These are phyloP conservation scores for Dictyostelium firmibasis DNA, from an alignment of 78 protist species.

Conservation along the genomic window DNA sequence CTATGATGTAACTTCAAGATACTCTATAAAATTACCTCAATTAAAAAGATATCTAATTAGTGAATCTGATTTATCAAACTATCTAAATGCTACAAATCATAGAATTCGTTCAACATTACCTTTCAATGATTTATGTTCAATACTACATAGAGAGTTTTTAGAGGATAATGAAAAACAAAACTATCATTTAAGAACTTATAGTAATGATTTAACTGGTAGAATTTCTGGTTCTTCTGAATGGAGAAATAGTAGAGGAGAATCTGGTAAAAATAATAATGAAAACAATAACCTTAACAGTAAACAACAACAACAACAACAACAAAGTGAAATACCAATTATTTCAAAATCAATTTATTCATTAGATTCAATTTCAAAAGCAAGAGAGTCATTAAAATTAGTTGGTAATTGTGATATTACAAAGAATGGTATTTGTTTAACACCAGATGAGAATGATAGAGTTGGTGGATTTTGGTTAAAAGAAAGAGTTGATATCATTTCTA, in stretches of 20 bases:
- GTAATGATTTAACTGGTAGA: background rate
- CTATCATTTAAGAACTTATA: background rate
- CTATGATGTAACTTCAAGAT: conserved; percentile 75
- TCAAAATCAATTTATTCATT: background rate
- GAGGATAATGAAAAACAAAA: background rate
- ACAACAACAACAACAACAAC: background rate
- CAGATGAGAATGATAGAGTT: conserved; percentile 28
- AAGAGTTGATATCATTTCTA: background rate
- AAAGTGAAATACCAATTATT: conserved; percentile 8
- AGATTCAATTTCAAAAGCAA: background rate
- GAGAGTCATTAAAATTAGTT: background rate
- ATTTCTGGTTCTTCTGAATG: conserved; percentile 49
- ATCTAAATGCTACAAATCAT: background rate
- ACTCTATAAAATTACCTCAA: conserved; percentile 17
- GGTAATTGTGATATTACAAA: conserved; percentile 6
- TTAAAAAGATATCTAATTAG: background rate
- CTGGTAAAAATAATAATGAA: background rate
- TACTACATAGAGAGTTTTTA: background rate
- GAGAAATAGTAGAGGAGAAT: conserved; percentile 52
- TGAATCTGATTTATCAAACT: conserved; percentile 3
- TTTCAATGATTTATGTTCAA: too few species aligned
- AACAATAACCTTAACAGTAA: background rate
- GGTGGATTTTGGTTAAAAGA: conserved; percentile 82
- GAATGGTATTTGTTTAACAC: conserved; percentile 41
- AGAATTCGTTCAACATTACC: background rate